Base-by-base conservation (phyloP, 2,329 filamentous ascomycete genomes). In the Pseudogymnoascus sp. region DNA sequence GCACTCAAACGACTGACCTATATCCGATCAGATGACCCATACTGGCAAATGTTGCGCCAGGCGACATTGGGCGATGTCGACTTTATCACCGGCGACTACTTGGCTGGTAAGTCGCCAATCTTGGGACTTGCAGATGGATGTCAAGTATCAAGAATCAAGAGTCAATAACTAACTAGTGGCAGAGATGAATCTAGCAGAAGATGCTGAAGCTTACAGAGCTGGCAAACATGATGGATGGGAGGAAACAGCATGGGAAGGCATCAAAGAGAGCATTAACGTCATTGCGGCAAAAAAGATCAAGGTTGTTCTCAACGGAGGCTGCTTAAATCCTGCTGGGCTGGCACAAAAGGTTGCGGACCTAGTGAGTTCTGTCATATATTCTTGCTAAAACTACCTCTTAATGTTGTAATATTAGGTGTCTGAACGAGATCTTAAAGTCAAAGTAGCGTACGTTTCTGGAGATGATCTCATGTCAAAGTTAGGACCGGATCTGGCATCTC, bases 61-160 rank as follows among this genome's bases (percentile, higher is more conserved):
- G 68, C 66, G 4, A 62, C 38, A 11, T 11, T 40, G 28, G 66
- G 67, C 25, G 63, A 66, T 25, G 71, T 78, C 9, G 81, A 83
- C 66, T 79, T 83, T 16, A 81, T 83, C 55, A 83, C 79, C 0
- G 80, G 81, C 9, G 81, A 83, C 64, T 83, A 81, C 66, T 75
- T 82, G 38, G 77, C 78, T 31, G 28, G 28, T 31, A 9, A 8
- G 78, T 77, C 21, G 21, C 21, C 21, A 23, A 23, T 23, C 21
- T 23, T 23, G 21, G 21, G 21, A 23, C 21, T 23, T 23, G 21
- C 21, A 23, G 21, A 23, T 23, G 21, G 4, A 23, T 23, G 21
- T 23, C 21, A 23, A 23, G 21, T 23, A 23, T 23, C 21, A 23
- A 23, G 21, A 23, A 23, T 23, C 21, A 23, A 23, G 21, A 23